Evolutionary conservation across 225 moss, liverwort and hornwort genomes (phyloP), one percentile per base, ranked within the genome.

Genomic region (Straminergon stramineum): DNA sequence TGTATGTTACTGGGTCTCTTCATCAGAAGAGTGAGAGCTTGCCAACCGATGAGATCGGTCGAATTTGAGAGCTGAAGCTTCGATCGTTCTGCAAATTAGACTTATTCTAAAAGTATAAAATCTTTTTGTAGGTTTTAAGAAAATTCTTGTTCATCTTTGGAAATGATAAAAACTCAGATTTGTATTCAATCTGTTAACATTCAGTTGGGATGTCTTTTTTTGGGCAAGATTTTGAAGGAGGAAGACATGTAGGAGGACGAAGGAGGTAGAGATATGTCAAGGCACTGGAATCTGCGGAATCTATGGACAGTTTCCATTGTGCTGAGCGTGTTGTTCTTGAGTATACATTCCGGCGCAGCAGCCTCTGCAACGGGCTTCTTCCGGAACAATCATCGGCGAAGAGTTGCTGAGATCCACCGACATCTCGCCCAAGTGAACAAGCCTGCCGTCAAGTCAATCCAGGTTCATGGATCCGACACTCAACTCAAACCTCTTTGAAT

Each of bases 401-500:
- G 87, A 71, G 89, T 90, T 75, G 91, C 92, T 41, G 89, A 92
- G 90, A 89, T 94, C 62, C 90, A 86, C 78, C 88, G 88, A 53
- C 90, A 91, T 75, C 93, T 94, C 75, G 89, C 79, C 76, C 84
- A 53, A 86, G 55, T 94, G 67, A 93, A 94, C 86, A 94, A 94
- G 81, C 91, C 94, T 51, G 89, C 93, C 75, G 90, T 93, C 66
- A 94, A 90, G 78, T 93, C 94, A 11, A 92, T 94, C 83, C 89
- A 93, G 94, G 94, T 94, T 52, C 65, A 13, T 43, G 64, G 32
- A 56, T 85, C 74, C 45, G 15, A 27, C 60, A 32, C 74, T 45
- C 60, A 43, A 22, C 60, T 74, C 45, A 34, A 41, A 43, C 74
- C 74, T 45, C 85, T 60, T 26, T 85, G 20, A 28, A 62, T 82